Conservation (phyloP, 306 rosid species). For the Benincasa hispida region DNA sequence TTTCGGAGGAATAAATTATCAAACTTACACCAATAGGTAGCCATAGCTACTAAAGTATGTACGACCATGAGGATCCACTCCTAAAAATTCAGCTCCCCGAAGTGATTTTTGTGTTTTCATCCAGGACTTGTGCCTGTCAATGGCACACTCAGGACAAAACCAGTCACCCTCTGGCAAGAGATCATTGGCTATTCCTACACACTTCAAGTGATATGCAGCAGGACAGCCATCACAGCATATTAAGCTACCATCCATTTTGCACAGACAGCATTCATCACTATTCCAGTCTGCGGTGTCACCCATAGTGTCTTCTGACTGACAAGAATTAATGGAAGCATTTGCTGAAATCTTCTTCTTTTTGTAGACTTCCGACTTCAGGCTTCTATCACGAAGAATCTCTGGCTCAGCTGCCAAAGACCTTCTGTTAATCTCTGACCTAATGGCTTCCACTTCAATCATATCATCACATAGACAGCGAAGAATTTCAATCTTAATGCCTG, state of each 20-base stretch:
- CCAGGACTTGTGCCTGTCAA: constrained; percentile 46
- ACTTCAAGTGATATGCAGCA: constrained; percentile 90
- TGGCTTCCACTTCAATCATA: constrained; percentile 80
- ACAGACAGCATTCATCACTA: constrained; percentile 91
- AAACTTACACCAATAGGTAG: constrained; percentile 90
- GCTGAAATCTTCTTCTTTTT: constrained; percentile 51
- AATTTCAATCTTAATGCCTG: constrained; percentile 54
- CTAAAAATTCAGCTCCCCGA: constrained; percentile 82
- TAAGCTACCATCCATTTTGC: constrained; percentile 95
- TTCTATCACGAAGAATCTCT: constrained; percentile 52
- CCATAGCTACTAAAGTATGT: constrained; percentile 65
- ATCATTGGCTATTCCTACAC: constrained; percentile 64
- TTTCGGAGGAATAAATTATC: neutral
- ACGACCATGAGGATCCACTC: constrained; percentile 77
- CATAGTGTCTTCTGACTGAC: constrained; percentile 38
- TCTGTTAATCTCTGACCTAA: constrained; percentile 77
- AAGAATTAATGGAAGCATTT: constrained; percentile 40
- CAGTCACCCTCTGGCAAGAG: constrained; percentile 92
- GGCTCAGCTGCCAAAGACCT: constrained; percentile 64
- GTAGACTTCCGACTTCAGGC: constrained; percentile 31
- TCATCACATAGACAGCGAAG: constrained; percentile 84
- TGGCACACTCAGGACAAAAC: constrained; percentile 97
- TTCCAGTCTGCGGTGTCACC: constrained; percentile 70
- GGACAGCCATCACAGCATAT: constrained; percentile 99
- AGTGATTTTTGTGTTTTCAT: constrained; percentile 57